These are phyloP conservation scores for Hansenula sp. DNA, from an alignment of 1,139 yeast species.

Conservation along the genomic window DNA sequence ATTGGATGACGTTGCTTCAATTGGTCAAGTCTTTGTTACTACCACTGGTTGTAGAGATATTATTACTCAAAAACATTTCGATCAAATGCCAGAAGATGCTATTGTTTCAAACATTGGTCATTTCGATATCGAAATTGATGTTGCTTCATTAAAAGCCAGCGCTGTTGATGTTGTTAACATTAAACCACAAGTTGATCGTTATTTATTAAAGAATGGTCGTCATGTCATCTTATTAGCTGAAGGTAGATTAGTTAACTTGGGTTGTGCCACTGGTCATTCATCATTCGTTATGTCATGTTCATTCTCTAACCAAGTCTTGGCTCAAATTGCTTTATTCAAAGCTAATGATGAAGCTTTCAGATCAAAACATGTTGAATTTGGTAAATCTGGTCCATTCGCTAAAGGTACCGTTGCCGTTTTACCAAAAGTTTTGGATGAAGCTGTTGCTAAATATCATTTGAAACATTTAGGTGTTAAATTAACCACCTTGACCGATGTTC, in stretches of 20 bases:
- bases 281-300: slow-evolving; percentile 99
- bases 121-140: slow-evolving; percentile 98
- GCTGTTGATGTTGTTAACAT: slow-evolving; percentile 91
- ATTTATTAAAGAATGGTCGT: slow-evolving; percentile 83
- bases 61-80: slow-evolving; percentile 85
- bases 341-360: slow-evolving; percentile 81
- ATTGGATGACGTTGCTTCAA: slow-evolving; percentile 88
- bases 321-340: slow-evolving; percentile 98
- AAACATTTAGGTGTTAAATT: slow-evolving; percentile 92
- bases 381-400: slow-evolving; percentile 87
- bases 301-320: slow-evolving; percentile 99
- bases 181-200: slow-evolving; percentile 99
- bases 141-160: slow-evolving; percentile 94
- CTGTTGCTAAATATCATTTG: slow-evolving; percentile 97
- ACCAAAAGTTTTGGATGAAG: slow-evolving; percentile 98
- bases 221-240: slow-evolving; percentile 97
- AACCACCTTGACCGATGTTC: slow-evolving; percentile 71
- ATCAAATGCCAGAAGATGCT: slow-evolving; percentile 97
- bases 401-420: slow-evolving; percentile 87
- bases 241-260: slow-evolving; percentile 99
- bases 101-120: slow-evolving; percentile 99
- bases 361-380: slow-evolving; percentile 80
- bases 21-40: slow-evolving; percentile 98
- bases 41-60: slow-evolving; percentile 99
- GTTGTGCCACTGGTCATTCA: slow-evolving; percentile 99